Percentiles rank a stretch among this genome's conserved stretches.
phyloP scores from a whole-genome alignment of 139 green algal species.

The Chlamydomonas incerta region DNA sequence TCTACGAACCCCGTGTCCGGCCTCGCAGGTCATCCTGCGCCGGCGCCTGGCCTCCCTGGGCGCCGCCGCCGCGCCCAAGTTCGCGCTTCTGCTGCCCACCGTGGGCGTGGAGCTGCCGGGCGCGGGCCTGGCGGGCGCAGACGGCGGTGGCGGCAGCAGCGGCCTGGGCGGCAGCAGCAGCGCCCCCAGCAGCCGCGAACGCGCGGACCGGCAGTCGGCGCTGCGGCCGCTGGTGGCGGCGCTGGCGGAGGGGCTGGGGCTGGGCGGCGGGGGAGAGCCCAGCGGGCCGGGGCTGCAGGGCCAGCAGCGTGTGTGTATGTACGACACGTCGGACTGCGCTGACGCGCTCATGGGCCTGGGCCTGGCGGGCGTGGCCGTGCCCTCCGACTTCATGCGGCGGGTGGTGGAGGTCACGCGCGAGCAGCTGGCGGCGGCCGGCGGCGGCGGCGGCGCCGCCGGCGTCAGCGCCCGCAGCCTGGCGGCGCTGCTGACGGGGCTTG shows the following conservation, averaged over 20 bases:
- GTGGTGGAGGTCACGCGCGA: constrained; percentile 14
- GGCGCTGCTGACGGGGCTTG: background rate
- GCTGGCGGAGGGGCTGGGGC: background rate
- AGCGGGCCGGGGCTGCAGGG: background rate
- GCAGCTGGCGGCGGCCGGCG: background rate
- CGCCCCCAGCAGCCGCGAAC: background rate
- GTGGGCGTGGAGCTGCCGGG: background rate
- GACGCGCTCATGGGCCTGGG: constrained; percentile 24
- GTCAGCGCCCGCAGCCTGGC: background rate
- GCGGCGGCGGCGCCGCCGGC: background rate
- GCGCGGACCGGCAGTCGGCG: background rate
- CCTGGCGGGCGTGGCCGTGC: background rate
- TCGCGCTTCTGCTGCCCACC: constrained; percentile 19
- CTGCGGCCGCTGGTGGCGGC: constrained; percentile 4
- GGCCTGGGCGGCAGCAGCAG: background rate
- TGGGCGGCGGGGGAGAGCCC: background rate
- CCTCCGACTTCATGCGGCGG: background rate
- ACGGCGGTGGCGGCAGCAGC: background rate
- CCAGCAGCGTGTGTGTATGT: background rate
- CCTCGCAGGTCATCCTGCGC: background rate
- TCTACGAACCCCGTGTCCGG: too few species aligned
- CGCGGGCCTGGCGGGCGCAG: background rate
- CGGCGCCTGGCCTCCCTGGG: background rate
- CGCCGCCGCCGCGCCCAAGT: background rate
- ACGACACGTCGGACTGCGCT: constrained; percentile 1